Evolutionary conservation across 2,329 filamentous ascomycete genomes (phyloP).

Genomic region (Nakataea oryzae): DNA sequence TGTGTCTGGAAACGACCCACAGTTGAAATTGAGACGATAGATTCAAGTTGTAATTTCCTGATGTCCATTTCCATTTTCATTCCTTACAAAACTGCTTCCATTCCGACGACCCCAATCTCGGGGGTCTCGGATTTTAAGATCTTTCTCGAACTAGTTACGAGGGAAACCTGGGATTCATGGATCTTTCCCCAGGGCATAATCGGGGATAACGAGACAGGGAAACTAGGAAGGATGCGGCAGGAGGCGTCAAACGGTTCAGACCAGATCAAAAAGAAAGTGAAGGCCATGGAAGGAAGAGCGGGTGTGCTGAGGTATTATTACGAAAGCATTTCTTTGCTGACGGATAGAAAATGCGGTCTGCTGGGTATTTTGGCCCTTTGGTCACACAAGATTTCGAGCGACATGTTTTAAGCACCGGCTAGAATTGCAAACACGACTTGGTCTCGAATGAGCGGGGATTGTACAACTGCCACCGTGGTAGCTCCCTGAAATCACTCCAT

Average conservation of each 20-base stretch:
- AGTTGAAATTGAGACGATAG: conserved; percentile 2
- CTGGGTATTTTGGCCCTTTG: neutral
- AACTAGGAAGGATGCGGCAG: neutral
- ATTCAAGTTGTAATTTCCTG: neutral
- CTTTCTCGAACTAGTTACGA: neutral
- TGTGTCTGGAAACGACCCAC: neutral
- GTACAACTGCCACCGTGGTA: neutral
- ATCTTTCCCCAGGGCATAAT: neutral
- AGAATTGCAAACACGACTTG: neutral
- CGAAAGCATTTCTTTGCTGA: neutral
- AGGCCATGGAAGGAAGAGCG: neutral
- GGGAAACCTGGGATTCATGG: neutral
- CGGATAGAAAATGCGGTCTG: no score
- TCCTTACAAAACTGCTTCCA: neutral
- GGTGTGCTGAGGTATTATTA: neutral
- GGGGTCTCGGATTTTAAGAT: neutral
- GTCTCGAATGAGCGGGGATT: no score
- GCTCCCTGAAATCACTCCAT: neutral
- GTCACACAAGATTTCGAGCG: neutral
- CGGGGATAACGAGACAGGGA: neutral
- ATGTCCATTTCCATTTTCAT: neutral
- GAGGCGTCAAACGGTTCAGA: neutral
- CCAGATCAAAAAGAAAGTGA: neutral
- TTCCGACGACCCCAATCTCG: neutral
- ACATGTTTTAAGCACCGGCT: neutral